Conservation (phyloP, 305 asterid species). For the Petunia hybrid region DNA sequence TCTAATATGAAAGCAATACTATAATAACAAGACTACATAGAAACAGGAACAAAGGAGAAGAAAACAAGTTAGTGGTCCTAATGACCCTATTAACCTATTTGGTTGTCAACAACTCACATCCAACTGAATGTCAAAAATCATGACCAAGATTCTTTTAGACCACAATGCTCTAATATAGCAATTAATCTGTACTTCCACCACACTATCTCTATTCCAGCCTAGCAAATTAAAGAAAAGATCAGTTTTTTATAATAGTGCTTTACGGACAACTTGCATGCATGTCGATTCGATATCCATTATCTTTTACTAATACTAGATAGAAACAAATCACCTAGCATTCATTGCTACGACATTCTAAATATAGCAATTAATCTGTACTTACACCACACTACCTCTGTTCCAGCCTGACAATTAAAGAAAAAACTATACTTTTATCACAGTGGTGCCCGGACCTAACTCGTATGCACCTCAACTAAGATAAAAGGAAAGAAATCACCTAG, state of each 20-base stretch:
- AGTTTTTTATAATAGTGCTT: too few relatives aligned
- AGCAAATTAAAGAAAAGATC: background rate
- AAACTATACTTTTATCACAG: background rate
- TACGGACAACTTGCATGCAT: too few relatives aligned
- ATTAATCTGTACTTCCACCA: conserved; percentile 20
- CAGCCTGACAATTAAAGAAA: background rate
- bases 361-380: conserved; percentile 18
- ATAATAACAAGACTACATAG: background rate
- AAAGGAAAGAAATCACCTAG: too few relatives aligned
- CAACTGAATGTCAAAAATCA: conserved; percentile 5
- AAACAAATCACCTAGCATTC: too few relatives aligned
- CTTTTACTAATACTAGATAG: too few relatives aligned
- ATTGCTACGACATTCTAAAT: background rate
- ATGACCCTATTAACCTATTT: conserved; percentile 22
- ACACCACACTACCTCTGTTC: conserved; percentile 13
- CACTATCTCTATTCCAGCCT: conserved; percentile 15
- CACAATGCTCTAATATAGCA: conserved; percentile 19
- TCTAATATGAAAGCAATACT: background rate
- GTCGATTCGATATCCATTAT: too few relatives aligned
- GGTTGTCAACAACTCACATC: conserved; percentile 27
- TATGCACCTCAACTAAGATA: too few relatives aligned
- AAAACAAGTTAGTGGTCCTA: conserved; percentile 30
- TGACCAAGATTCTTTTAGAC: conserved; percentile 5
- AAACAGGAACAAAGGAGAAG: background rate
- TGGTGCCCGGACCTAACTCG: too few relatives aligned